Base-by-base conservation (phyloP, 345 rosid genomes). In the Citrus medica region DNA sequence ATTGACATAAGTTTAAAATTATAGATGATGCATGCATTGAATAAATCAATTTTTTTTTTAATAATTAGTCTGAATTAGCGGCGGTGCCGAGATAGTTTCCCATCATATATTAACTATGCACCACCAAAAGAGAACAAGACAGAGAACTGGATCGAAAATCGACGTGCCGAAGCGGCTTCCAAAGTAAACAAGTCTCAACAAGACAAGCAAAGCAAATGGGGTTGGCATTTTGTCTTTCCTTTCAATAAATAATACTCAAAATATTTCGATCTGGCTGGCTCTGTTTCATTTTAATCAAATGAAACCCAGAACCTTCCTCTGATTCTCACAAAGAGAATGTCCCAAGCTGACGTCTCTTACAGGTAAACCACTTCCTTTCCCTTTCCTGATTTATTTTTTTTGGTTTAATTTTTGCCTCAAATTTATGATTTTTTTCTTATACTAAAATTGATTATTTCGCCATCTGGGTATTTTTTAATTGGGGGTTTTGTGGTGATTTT, bases 341-440 rank as follows among this genome's bases (percentile, higher is more conserved):
- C 87, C 88, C 90, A 83, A 86, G 70, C 83, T 84, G 86, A 79
- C 64, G 82, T 87, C 82, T 82, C 90, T 67, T 87, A 87, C 79
- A 85, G 92, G 92, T 89, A 59, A 67, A 42, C 51, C 38, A 51
- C 35, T n/a, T 19, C 46, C 5, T 21, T 59, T 42, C 35, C 17
- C 32, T 17, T 30, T 65, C 9, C 55, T 12, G 35, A 33, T 14
- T 37, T 3, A 33, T 14, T 37, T 3, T 37, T 65, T 42, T 38
- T 6, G 9, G 13, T 40, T 27, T 25, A 51, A 6, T 22, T 19
- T 35, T 37, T 10, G 30, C 0, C 1, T 35, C 0, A 4, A 21
- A 6, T 59, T 12, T 5, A 32, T 2, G 21, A 59, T 65, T 16
- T 27, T 22, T 67, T 55, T 51, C 16, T 53, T 1, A 0, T 1